Base-by-base conservation (phyloP, 306 rosid genomes). In the Vicia faba region DNA sequence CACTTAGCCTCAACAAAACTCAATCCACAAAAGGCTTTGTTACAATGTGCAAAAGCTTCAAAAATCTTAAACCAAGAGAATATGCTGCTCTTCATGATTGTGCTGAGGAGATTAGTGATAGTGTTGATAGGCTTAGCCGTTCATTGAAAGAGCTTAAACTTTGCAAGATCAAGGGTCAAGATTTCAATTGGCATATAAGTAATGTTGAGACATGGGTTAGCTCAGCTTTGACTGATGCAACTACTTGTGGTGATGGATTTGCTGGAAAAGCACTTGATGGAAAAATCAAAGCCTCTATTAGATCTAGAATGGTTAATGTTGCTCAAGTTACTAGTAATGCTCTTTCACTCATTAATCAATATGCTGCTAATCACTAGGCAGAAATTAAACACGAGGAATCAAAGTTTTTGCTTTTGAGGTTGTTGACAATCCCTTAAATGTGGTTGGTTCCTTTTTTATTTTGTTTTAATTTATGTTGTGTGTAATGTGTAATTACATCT, bases 131-230 rank as follows among this genome's bases (percentile, higher is more conserved):
- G 5, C 80, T 81, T 2, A 31, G 44, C 11, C 39, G 61, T 0
- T 81, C 85, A 0, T 14, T 81, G 0, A 77, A 81, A 45, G 85
- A 81, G 43, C 82, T 81, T 2, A 74, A 74, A 13, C 55, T 81
- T 1, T 81, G 85, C 45, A 65, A 46, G 6, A 10, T 40, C 0
- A 65, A 70, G 0, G 82, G 78, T 0, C 18, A 70, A 41, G 85
- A 81, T 15, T 81, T 81, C 50, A 14, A 10, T 0, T 81, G 85
- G 85, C 85, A 81, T 29, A 81, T 81, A 5, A 81, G 85, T 35
- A 81, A 81, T 55, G 82, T 81, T 4, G 85, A 81, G 69, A 81
- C 85, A 0, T 81, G 85, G 85, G 85, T 81, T 0, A 77, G 82
- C 4, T 28, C 82, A 0, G 85, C 82, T 0, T 51, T 81, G 53